These are phyloP conservation scores for Solanum ossicruentum DNA, from an alignment of 257 asterid genomes.

Conservation along the genomic window DNA sequence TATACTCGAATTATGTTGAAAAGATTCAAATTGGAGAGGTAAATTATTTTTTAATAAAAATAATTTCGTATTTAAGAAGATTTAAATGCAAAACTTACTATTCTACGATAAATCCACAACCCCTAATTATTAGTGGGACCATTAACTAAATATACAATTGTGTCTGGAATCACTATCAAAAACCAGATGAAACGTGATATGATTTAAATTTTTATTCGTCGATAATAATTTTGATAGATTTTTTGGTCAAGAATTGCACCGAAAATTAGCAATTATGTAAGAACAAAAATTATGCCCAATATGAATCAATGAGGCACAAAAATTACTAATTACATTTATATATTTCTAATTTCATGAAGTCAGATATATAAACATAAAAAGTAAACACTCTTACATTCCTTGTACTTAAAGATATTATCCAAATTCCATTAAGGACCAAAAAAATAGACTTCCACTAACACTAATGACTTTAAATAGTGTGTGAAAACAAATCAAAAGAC, in stretches of 20 bases:
- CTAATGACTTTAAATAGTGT: background rate
- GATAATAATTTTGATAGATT: background rate
- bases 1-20: accelerated
- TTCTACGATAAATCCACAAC: no score
- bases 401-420: background rate
- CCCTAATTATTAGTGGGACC: background rate
- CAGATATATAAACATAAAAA: background rate
- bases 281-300: background rate
- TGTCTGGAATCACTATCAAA: background rate
- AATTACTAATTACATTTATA: background rate
- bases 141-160: no score
- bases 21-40: no score
- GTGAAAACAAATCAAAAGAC: background rate
- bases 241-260: accelerated
- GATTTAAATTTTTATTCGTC: background rate
- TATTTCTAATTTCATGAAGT: background rate
- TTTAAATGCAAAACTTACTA: no score
- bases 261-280: background rate
- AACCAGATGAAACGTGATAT: no score
- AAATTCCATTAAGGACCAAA: background rate
- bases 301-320: background rate
- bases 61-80: no score
- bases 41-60: no score
- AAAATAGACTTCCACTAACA: background rate
- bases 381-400: background rate